Evolutionary conservation across 805 yeast species (phyloP), one percentile per base, ranked within the genome.

Genomic region (Saccharomycopsis babjevae): DNA sequence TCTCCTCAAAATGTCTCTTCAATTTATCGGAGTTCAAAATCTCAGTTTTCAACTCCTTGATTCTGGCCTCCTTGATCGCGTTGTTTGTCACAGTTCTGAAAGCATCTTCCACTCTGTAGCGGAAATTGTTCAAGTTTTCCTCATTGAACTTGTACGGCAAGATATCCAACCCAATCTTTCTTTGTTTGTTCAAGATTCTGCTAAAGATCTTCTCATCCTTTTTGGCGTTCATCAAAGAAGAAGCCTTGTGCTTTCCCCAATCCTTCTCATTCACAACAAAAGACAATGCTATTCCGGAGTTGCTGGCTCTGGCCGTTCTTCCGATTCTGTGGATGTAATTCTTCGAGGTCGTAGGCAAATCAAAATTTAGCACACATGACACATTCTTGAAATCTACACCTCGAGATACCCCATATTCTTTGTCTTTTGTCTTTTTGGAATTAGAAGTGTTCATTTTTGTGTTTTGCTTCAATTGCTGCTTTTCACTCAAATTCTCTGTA

Each of bases 381-480:
- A 94, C 98, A 68, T 94, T 93, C 68, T 82, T 85, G 78, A 94
- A 94, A 74, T 94, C 99, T 46, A 94, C 96, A 69, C 99, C 99
- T 73, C 99, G 83, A 30, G 97, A 88, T 50, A 92, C 97, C 65
- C 97, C 96, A 70, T 87, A 94, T 68, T 94, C 98, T 64, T 77
- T 79, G 68, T 86, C 91, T 61, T 80, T 77, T 62, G 71, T 71
- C 63, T 64, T 68, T 11, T 54, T 54, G 22, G 70, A 62, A 54
- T 66, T 66, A 57, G 65, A 60, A 64, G 70, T 65, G 32, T 66
- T 58, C 25, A 58, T 50, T 6, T 50, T 42, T 16, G 62, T 10
- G 54, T 62, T 60, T 50, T 62, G 65, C 60, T 65, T 66, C 64
- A 59, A 59, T 56, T 61, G 55, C 55, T 65, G 65, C 43, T 65